Evolutionary conservation across 768 basidiomycete species (phyloP).

Genomic region (Macrolepiota albuminosa): DNA sequence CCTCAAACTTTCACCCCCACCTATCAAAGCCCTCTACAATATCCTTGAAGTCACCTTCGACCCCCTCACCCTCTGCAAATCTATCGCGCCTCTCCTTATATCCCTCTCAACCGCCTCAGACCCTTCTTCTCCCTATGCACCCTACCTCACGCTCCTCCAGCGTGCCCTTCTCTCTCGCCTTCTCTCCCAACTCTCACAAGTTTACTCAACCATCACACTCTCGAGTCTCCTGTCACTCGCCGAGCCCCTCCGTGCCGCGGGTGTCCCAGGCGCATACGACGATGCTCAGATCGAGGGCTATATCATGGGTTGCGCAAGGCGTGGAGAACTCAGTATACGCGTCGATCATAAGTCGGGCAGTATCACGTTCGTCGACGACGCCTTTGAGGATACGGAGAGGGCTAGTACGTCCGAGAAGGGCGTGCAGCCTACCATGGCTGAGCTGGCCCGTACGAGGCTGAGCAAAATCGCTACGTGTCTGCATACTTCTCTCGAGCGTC

Average conservation of each 20-base stretch:
- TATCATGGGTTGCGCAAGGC: slow-evolving; percentile 86
- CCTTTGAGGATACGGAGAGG: slow-evolving; percentile 39
- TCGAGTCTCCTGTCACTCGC: slow-evolving; percentile 74
- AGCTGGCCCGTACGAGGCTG: slow-evolving; percentile 74
- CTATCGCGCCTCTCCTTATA: slow-evolving; percentile 74
- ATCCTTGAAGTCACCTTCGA: slow-evolving; percentile 92
- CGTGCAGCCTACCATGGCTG: slow-evolving; percentile 68
- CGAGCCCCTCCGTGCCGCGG: slow-evolving; percentile 60
- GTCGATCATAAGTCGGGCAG: slow-evolving; percentile 86
- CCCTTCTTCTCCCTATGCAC: slow-evolving; percentile 55
- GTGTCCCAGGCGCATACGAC: slow-evolving; percentile 52
- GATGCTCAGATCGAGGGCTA: slow-evolving; percentile 86
- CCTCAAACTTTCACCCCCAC: slow-evolving; percentile 69
- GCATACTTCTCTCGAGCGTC: slow-evolving; percentile 57
- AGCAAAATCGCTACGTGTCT: slow-evolving; percentile 71
- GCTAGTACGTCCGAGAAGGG: slow-evolving; percentile 33
- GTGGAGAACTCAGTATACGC: slow-evolving; percentile 80
- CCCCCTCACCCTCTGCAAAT: slow-evolving; percentile 77
- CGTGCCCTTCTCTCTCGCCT: slow-evolving; percentile 89
- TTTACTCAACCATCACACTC: slow-evolving; percentile 86
- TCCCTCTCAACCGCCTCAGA: slow-evolving; percentile 34
- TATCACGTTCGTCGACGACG: slow-evolving; percentile 80
- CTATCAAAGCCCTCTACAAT: slow-evolving; percentile 76
- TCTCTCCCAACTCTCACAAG: slow-evolving; percentile 86
- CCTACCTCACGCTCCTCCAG: slow-evolving; percentile 86